These are phyloP conservation scores for Lactarius quietus DNA, from an alignment of 768 basidiomycete genomes.

Conservation along the genomic window DNA sequence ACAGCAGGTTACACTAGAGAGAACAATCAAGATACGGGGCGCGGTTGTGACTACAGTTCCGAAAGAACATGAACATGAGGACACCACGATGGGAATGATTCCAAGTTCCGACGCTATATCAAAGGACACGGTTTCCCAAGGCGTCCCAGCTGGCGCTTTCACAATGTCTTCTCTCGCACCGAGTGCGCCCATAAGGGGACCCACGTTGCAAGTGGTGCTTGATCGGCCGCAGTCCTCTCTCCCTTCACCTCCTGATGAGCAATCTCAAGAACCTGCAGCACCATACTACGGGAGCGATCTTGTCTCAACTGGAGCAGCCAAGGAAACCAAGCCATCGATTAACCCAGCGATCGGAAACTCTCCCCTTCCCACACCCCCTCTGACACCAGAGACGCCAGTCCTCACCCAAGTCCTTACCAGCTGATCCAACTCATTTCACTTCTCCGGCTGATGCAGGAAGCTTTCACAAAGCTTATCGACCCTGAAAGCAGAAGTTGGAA, in stretches of 20 bases:
- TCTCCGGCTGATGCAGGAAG: neutral
- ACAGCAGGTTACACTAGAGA: constrained; percentile 2
- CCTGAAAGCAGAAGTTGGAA: neutral
- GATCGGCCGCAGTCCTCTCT: neutral
- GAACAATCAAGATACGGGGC: neutral
- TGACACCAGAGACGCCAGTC: neutral
- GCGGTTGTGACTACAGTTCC: neutral
- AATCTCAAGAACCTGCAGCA: neutral
- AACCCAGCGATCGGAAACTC: neutral
- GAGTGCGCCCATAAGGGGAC: neutral
- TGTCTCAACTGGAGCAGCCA: neutral
- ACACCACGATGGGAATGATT: neutral
- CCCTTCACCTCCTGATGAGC: neutral
- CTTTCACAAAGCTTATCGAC: neutral
- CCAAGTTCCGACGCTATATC: neutral
- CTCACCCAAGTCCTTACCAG: neutral
- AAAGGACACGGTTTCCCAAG: neutral
- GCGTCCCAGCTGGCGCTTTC: neutral
- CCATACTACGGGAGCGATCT: neutral
- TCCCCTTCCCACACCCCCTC: constrained; percentile 1
- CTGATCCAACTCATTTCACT: neutral
- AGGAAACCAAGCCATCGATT: neutral
- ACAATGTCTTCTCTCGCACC: neutral
- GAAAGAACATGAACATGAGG: neutral
- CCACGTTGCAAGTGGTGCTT: neutral